Conservation (phyloP, 129 eudicot genomes). For the Calendula officinalis region DNA sequence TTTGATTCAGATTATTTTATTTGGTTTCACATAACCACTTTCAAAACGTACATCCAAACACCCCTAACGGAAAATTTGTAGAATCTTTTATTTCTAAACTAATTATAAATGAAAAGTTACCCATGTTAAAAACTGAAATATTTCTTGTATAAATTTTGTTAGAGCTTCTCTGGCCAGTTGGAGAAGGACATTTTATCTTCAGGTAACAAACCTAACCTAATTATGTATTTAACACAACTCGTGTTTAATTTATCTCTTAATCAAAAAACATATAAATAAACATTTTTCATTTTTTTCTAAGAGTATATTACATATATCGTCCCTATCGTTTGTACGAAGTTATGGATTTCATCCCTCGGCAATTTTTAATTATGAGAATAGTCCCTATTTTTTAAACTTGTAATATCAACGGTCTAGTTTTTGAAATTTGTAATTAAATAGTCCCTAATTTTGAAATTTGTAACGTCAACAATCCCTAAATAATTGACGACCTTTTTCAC, state of each 20-base stretch:
- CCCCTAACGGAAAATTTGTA: not conserved
- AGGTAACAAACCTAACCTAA: slow-evolving; percentile 44
- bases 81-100: slow-evolving; percentile 1
- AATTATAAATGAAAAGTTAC: slow-evolving; percentile 1
- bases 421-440: no score
- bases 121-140: slow-evolving; percentile 19
- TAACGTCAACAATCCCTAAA: no score
- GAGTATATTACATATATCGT: no score
- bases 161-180: slow-evolving; percentile 91
- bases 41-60: not conserved
- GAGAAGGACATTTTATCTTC: slow-evolving; percentile 87
- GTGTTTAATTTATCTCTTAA: not conserved
- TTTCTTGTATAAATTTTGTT: slow-evolving; percentile 28
- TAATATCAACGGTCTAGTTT: no score
- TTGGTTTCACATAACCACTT: not conserved
- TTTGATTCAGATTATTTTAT: not conserved
- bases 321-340: no score
- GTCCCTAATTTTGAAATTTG: no score
- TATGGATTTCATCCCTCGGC: no score
- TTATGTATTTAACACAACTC: not conserved
- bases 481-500: no score
- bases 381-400: no score
- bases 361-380: no score
- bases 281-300: not conserved
- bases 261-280: slow-evolving; percentile 2